Percentiles rank a stretch among this genome's conserved stretches.
These are phyloP conservation scores for Lentinula aciculospora DNA, from an alignment of 768 basidiomycete genomes.

Conservation along the genomic window DNA sequence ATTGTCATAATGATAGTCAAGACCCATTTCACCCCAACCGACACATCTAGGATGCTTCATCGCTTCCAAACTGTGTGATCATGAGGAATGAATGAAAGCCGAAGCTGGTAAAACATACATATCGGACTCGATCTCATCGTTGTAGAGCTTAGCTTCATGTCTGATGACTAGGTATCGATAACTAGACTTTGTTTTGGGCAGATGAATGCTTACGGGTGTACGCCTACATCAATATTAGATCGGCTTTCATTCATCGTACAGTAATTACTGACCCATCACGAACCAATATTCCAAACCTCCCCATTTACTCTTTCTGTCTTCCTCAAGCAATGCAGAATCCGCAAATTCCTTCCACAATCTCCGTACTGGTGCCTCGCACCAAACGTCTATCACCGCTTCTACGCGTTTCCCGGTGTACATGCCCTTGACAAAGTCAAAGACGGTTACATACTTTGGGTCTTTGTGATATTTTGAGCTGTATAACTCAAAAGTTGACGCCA, in stretches of 20 bases:
- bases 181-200: background rate
- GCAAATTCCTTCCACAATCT: conserved; percentile 65
- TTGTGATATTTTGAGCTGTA: conserved; percentile 61
- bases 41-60: conserved; percentile 80
- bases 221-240: conserved; percentile 35
- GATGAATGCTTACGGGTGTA: conserved; percentile 55
- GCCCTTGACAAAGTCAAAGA: conserved; percentile 65
- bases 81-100: background rate
- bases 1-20: conserved; percentile 81
- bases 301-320: conserved; percentile 51
- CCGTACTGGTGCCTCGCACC: conserved; percentile 78
- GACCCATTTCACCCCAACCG: conserved; percentile 85
- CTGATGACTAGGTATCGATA: conserved; percentile 24
- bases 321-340: conserved; percentile 53
- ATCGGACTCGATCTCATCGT: conserved; percentile 58
- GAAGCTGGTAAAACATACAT: conserved; percentile 39
- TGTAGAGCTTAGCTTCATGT: conserved; percentile 69
- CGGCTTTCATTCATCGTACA: background rate
- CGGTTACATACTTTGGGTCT: conserved; percentile 31
- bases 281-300: conserved; percentile 75
- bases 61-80: conserved; percentile 50
- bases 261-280: conserved; percentile 56
- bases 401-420: conserved; percentile 56
- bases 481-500: conserved; percentile 64
- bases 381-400: conserved; percentile 75